Percentiles rank a stretch among this genome's conserved stretches.
These are phyloP conservation scores for Sporothrix inflata DNA, from an alignment of 2,329 filamentous ascomycete genomes.

Conservation along the genomic window DNA sequence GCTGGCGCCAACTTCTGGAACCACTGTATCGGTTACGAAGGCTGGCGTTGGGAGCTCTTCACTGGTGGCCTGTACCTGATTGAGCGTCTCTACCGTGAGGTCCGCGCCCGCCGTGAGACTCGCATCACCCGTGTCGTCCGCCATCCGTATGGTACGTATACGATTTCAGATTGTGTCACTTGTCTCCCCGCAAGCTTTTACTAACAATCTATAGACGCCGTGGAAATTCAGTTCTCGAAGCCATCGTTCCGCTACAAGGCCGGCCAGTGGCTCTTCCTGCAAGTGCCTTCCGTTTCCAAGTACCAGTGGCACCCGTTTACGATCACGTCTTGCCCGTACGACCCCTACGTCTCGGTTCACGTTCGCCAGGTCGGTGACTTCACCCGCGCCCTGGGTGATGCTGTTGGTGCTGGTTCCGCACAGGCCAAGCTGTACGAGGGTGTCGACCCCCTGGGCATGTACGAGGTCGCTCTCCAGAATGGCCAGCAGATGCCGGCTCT, in stretches of 20 bases:
- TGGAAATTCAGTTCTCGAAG: conserved; percentile 97
- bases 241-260: conserved; percentile 98
- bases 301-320: conserved; percentile 99
- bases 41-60: conserved; percentile 95
- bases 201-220: conserved; percentile 65
- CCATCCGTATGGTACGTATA: conserved; percentile 74
- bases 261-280: conserved; percentile 96
- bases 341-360: conserved; percentile 92
- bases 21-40: conserved; percentile 92
- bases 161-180: no score
- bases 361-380: conserved; percentile 97
- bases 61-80: conserved; percentile 82
- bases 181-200: conserved; percentile 39
- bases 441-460: conserved; percentile 93
- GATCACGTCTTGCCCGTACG: conserved; percentile 96
- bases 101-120: conserved; percentile 80
- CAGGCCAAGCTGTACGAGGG: conserved; percentile 89
- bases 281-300: conserved; percentile 83
- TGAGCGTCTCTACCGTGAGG: conserved; percentile 89
- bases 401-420: conserved; percentile 85
- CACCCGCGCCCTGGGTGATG: conserved; percentile 88
- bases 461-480: conserved; percentile 92
- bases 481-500: conserved; percentile 89
- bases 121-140: conserved; percentile 92
- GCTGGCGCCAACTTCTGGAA: conserved; percentile 81